Percentiles rank a stretch among this genome's conserved stretches.
These are phyloP conservation scores for Galeopsis tetrahit DNA, from an alignment of 257 asterid species.

Conservation along the genomic window DNA sequence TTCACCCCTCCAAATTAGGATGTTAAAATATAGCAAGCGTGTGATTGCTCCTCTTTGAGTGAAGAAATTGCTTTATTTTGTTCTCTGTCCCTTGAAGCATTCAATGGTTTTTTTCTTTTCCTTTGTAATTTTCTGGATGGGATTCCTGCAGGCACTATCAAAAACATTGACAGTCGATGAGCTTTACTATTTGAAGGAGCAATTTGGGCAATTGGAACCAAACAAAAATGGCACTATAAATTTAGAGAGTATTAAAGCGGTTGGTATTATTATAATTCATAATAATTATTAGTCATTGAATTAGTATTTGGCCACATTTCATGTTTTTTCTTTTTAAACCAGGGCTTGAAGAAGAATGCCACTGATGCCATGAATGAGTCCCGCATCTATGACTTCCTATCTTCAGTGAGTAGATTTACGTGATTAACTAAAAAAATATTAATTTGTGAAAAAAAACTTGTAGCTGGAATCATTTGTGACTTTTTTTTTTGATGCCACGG, in stretches of 20 bases:
- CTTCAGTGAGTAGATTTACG: conserved; percentile 53
- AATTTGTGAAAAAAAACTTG: no score
- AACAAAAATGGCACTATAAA: conserved; percentile 69
- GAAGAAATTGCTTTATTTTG: background rate
- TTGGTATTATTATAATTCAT: conserved; percentile 36
- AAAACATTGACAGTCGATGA: conserved; percentile 74
- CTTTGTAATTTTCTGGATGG: conserved; percentile 10
- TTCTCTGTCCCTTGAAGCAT: background rate
- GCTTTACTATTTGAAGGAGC: conserved; percentile 74
- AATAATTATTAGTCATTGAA: background rate
- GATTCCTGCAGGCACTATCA: conserved; percentile 65
- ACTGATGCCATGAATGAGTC: conserved; percentile 90
- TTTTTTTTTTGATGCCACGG: no score
- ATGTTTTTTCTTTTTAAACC: conserved; percentile 27
- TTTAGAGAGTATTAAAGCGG: conserved; percentile 70
- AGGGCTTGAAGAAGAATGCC: conserved; percentile 74
- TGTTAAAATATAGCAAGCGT: background rate
- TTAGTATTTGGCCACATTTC: conserved; percentile 28
- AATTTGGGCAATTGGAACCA: conserved; percentile 70
- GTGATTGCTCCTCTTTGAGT: background rate
- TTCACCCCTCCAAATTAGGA: background rate
- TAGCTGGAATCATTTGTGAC: no score
- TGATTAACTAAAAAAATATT: background rate
- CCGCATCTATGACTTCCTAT: conserved; percentile 72
- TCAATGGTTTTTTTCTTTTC: background rate